Conservation (phyloP, 169 alveolate species). For the Theileria orientalis region DNA sequence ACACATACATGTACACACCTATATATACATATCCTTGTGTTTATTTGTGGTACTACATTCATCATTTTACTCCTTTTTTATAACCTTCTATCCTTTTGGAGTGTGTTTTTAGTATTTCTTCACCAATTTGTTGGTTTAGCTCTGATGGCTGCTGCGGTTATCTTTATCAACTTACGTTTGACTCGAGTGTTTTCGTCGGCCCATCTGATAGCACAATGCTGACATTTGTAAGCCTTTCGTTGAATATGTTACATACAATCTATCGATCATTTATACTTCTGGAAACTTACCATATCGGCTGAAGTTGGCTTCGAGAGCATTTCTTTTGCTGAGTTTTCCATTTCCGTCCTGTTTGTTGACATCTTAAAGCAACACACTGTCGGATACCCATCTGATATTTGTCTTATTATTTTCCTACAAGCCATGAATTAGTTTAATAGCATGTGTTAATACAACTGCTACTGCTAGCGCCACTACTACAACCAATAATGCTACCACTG, state of each 20-base stretch:
- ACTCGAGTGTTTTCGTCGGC: background rate
- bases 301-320: conserved; percentile 25
- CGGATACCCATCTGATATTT: background rate
- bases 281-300: conserved; percentile 20
- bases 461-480: too few relatives aligned
- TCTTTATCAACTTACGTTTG: background rate
- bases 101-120: background rate
- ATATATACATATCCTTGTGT: too few relatives aligned
- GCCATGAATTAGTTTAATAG: too few relatives aligned
- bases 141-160: background rate
- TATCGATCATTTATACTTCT: background rate
- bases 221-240: conserved; percentile 14
- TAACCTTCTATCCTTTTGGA: background rate
- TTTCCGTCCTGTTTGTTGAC: conserved; percentile 15
- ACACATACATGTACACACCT: too few relatives aligned
- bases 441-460: too few relatives aligned
- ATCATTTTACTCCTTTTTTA: too few relatives aligned
- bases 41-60: too few relatives aligned
- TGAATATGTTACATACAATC: conserved; percentile 23
- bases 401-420: conserved; percentile 13
- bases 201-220: conserved; percentile 12
- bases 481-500: too few relatives aligned
- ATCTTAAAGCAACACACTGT: conserved; percentile 36
- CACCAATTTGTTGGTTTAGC: background rate
- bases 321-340: background rate